Evolutionary conservation across 2,329 filamentous ascomycete species (phyloP).

Genomic region (Dactylellina haptotyla): DNA sequence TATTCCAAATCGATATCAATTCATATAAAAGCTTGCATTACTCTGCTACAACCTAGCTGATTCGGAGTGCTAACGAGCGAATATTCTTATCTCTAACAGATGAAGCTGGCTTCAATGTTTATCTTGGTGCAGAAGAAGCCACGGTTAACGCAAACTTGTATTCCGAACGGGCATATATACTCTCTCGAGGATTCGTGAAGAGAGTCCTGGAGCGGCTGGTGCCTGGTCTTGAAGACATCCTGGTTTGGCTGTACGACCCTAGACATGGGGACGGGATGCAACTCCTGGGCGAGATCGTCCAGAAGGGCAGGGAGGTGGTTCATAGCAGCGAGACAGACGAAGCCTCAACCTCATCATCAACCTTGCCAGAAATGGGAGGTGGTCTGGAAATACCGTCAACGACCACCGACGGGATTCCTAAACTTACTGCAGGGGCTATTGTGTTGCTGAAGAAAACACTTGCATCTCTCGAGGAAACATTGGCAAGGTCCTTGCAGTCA

Average conservation of each 20-base stretch:
- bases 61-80: constrained; percentile 8
- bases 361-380: constrained; percentile 48
- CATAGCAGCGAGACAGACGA: constrained; percentile 59
- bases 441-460: constrained; percentile 61
- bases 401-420: constrained; percentile 63
- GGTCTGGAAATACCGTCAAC: constrained; percentile 54
- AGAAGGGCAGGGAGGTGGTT: constrained; percentile 62
- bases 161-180: constrained; percentile 68
- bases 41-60: background rate
- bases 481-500: background rate
- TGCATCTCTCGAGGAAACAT: constrained; percentile 31
- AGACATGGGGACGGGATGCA: constrained; percentile 59
- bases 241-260: constrained; percentile 66
- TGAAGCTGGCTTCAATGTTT: constrained; percentile 70
- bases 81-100: constrained; percentile 60
- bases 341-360: constrained; percentile 46
- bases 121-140: constrained; percentile 64
- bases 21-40: constrained; percentile 15
- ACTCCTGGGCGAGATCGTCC: constrained; percentile 64
- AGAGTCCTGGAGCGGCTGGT: constrained; percentile 63
- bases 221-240: constrained; percentile 65
- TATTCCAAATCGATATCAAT: background rate
- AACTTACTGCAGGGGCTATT: constrained; percentile 65
- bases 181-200: constrained; percentile 66
- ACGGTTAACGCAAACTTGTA: constrained; percentile 65